Percentiles rank a stretch among this genome's conserved stretches.
Evolutionary conservation across 169 alveolate genomes (phyloP).

Genomic region (Perkinsus olseni): DNA sequence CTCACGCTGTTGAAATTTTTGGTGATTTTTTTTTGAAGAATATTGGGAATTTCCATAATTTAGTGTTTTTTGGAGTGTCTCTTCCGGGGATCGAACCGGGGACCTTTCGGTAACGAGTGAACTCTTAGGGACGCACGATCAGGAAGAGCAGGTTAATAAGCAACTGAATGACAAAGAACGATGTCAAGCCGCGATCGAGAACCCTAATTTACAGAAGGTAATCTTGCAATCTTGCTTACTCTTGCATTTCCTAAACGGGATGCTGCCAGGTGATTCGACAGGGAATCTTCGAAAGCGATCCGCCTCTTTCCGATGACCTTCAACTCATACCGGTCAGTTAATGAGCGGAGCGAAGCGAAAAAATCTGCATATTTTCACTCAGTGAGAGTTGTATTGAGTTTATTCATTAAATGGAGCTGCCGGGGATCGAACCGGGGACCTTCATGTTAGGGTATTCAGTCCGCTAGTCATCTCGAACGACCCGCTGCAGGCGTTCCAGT

Average conservation of each 20-base stretch:
- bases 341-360: neutral
- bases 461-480: too few species aligned
- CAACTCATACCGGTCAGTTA: neutral
- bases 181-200: conserved; percentile 61
- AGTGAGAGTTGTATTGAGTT: neutral
- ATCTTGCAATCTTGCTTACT: conserved; percentile 12
- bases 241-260: neutral
- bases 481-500: too few species aligned
- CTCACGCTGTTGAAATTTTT: too few species aligned
- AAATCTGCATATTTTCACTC: neutral
- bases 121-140: conserved; percentile 49
- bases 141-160: conserved; percentile 48
- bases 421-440: neutral
- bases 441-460: too few species aligned
- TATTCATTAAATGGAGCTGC: neutral
- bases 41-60: too few species aligned
- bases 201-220: conserved; percentile 28
- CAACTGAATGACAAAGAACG: conserved; percentile 66
- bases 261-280: neutral
- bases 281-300: neutral
- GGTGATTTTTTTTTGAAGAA: too few species aligned
- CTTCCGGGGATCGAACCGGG: neutral
- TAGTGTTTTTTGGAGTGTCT: neutral
- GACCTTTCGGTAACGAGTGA: conserved; percentile 24
- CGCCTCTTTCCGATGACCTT: neutral